Evolutionary conservation across 2,329 filamentous ascomycete species (phyloP), one percentile per base, ranked within the genome.

Genomic region (Pestalotiopsis sp.): DNA sequence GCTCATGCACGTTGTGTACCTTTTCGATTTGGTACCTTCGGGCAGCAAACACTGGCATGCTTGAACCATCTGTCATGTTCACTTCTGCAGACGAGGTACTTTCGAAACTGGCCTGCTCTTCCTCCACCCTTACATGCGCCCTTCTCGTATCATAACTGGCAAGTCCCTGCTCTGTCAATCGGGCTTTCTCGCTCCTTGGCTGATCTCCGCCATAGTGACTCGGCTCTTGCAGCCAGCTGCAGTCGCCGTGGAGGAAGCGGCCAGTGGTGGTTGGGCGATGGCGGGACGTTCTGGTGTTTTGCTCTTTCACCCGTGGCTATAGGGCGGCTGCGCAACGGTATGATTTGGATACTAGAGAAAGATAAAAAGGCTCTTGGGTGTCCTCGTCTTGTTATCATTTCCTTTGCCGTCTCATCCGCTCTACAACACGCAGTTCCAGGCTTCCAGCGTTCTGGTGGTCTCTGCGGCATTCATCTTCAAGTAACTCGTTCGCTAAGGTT

Each of bases 401-500:
- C 70, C 69, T 68, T 72, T 70, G 69, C 73, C 70, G 68, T 38
- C 59, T 17, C n/a, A 57, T 40, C 45, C n/a, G n/a, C 20, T 45
- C 25, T 38, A 60, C 27, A 56, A 65, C 65, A 57, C 31, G 25
- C 60, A 38, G 13, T 23, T 36, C 60, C 60, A 63, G 31, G 13
- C 38, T 38, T 11, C 56, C 14, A 20, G 25, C 31, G 61, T 27
- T 45, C 52, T 63, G 58, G 58, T 59, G 40, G 58, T 65, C 31
- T 23, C 66, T 67, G 60, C 58, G 67, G 49, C 17, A 68, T 65
- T 60, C 66, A 58, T 52, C 45, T 9, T n/a, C 45, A 68, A 75
- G 76, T 77, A 72, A 74, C 75, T 75, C 76, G 66, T 75, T 78
- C 76, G 76, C 71, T 78, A 76, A 77, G 73, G 73, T 77, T 76